Evolutionary conservation across 139 green algal species (phyloP).

Genomic region (Micromonas pusilla): DNA sequence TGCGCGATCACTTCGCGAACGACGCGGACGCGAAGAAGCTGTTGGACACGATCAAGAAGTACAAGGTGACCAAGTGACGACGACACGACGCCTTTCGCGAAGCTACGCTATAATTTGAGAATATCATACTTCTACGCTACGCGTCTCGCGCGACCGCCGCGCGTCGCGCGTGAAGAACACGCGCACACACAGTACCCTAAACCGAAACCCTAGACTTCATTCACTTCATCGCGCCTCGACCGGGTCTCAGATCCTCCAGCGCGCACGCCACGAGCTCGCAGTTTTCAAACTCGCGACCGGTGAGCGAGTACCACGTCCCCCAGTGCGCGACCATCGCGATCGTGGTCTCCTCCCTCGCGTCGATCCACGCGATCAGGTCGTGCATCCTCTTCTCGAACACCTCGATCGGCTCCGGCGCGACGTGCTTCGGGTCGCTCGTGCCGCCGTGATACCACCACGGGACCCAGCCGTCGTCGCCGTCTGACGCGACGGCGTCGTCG

Average conservation of each 20-base stretch:
- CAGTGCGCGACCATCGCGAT: conserved; percentile 32
- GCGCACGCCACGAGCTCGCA: conserved; percentile 21
- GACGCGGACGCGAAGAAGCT: conserved; percentile 83
- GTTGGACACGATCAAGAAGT: conserved; percentile 79
- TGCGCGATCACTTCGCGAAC: conserved; percentile 91
- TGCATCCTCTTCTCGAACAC: conserved; percentile 24
- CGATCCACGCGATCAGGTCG: conserved; percentile 12
- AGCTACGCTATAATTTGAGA: too few species aligned
- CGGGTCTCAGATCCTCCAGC: neutral
- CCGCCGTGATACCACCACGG: too few species aligned
- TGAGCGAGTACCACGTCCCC: conserved; percentile 25
- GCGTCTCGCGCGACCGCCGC: too few species aligned
- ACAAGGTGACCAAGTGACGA: conserved; percentile 47
- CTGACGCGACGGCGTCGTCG: too few species aligned
- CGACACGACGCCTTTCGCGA: too few species aligned
- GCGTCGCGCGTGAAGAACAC: neutral
- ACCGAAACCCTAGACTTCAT: too few species aligned
- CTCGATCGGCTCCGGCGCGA: conserved; percentile 14
- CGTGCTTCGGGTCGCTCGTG: too few species aligned
- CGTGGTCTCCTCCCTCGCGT: neutral
- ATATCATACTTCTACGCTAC: too few species aligned
- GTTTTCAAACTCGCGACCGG: conserved; percentile 30
- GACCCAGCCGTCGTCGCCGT: too few species aligned
- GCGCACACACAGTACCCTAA: neutral
- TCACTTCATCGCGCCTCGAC: neutral